phyloP scores from a whole-genome alignment of 2,329 filamentous ascomycete species.

The Colletotrichum sp. region DNA sequence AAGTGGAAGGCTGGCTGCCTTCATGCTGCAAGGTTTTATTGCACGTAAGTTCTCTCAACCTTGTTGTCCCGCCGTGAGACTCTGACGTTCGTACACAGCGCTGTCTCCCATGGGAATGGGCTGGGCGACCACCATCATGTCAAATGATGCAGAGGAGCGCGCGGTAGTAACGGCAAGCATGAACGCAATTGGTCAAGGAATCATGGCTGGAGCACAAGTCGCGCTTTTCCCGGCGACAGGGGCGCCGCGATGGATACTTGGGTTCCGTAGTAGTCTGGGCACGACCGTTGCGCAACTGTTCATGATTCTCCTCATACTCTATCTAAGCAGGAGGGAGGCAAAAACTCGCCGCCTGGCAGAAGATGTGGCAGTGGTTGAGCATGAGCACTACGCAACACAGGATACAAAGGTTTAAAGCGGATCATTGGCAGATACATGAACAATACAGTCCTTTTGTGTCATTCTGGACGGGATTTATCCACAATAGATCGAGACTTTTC shows the following conservation, averaged over 20 bases:
- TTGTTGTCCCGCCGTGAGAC: background rate
- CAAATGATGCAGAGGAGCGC: constrained; percentile 40
- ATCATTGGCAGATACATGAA: background rate
- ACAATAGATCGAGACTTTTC: background rate
- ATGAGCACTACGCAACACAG: background rate
- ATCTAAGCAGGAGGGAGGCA: background rate
- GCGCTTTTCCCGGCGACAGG: constrained; percentile 37
- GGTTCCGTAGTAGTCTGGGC: background rate
- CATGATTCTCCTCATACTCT: background rate
- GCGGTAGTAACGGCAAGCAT: constrained; percentile 44
- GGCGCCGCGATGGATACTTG: constrained; percentile 30
- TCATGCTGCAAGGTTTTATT: background rate
- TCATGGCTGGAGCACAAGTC: constrained; percentile 41
- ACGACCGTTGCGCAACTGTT: background rate
- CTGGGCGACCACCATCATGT: constrained; percentile 40
- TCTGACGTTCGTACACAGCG: background rate
- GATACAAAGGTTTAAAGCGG: background rate
- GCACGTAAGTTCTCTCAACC: background rate
- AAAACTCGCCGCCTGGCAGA: accelerated
- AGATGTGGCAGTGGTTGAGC: background rate
- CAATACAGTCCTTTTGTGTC: too few species aligned
- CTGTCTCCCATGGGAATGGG: constrained; percentile 29
- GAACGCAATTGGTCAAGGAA: constrained; percentile 45
- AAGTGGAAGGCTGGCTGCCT: background rate
- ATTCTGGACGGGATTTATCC: background rate